These are phyloP conservation scores for Pythium dissotocum DNA, from an alignment of 352 stramenopile species.

Conservation along the genomic window DNA sequence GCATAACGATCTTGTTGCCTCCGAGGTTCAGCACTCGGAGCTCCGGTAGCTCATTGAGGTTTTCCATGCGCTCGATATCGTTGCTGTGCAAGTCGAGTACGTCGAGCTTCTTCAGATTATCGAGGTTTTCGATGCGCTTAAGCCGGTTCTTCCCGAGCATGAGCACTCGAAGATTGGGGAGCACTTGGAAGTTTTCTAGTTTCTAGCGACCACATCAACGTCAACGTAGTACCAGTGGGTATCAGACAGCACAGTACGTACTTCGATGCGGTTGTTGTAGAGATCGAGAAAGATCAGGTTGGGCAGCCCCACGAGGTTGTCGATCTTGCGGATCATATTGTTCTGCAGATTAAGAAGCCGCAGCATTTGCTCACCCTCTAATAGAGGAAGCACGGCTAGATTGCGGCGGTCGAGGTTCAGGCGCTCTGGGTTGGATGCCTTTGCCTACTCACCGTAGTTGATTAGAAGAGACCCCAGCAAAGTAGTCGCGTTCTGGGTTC, in stretches of 20 bases:
- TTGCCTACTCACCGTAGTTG: slow-evolving; percentile 35
- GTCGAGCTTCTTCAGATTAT: slow-evolving; percentile 87
- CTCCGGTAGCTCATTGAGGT: slow-evolving; percentile 81
- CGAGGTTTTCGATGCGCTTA: slow-evolving; percentile 81
- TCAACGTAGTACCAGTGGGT: neutral
- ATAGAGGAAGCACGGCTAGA: slow-evolving; percentile 69
- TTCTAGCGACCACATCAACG: slow-evolving; percentile 31
- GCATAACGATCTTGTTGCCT: slow-evolving; percentile 73
- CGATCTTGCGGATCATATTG: slow-evolving; percentile 85
- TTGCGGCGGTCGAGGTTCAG: slow-evolving; percentile 90
- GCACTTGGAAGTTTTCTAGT: slow-evolving; percentile 74
- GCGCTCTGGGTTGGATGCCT: slow-evolving; percentile 71
- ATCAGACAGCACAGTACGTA: slow-evolving; percentile 17
- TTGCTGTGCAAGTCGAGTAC: slow-evolving; percentile 93
- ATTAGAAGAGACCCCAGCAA: neutral
- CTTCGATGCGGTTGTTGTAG: slow-evolving; percentile 92
- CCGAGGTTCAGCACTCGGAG: slow-evolving; percentile 92
- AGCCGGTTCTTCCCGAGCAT: slow-evolving; percentile 92
- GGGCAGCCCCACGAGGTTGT: slow-evolving; percentile 80
- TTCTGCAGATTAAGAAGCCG: slow-evolving; percentile 92
- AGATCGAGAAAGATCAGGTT: slow-evolving; percentile 93
- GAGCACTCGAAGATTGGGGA: slow-evolving; percentile 88
- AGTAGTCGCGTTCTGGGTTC: too few relatives aligned
- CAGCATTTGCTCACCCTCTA: slow-evolving; percentile 90
- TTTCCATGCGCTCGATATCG: slow-evolving; percentile 86